phyloP scores from a whole-genome alignment of 31 red algal genomes.

The Odonthalia washingtoniensis region DNA sequence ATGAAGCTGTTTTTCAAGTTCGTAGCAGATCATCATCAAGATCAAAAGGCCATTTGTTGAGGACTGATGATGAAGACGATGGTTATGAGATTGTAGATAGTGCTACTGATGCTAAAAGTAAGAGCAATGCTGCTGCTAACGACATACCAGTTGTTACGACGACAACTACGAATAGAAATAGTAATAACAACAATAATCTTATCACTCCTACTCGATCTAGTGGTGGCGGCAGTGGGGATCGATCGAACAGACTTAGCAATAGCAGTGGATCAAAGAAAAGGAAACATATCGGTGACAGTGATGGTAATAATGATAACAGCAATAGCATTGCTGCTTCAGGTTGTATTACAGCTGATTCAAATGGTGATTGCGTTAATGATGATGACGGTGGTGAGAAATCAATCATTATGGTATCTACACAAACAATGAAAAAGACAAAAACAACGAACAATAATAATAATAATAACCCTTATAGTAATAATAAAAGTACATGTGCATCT shows the following conservation, averaged over 20 bases:
- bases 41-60: no score
- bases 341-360: neutral
- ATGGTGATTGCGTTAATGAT: neutral
- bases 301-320: neutral
- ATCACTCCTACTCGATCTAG: neutral
- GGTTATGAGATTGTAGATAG: no score
- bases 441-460: neutral
- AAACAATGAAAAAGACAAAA: constrained; percentile 13
- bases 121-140: no score
- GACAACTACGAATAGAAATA: no score
- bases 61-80: no score
- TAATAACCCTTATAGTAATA: neutral
- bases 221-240: neutral
- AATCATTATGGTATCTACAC: constrained; percentile 52
- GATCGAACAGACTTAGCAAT: no score
- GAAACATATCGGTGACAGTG: neutral
- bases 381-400: constrained; percentile 42
- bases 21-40: no score
- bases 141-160: neutral
- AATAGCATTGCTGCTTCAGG: no score
- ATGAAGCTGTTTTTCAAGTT: no score
- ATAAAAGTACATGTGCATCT: neutral
- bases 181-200: no score
- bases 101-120: no score
- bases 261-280: neutral